Conservation (phyloP, 371 early-diverging fungal species). For the Smittium culicis region DNA sequence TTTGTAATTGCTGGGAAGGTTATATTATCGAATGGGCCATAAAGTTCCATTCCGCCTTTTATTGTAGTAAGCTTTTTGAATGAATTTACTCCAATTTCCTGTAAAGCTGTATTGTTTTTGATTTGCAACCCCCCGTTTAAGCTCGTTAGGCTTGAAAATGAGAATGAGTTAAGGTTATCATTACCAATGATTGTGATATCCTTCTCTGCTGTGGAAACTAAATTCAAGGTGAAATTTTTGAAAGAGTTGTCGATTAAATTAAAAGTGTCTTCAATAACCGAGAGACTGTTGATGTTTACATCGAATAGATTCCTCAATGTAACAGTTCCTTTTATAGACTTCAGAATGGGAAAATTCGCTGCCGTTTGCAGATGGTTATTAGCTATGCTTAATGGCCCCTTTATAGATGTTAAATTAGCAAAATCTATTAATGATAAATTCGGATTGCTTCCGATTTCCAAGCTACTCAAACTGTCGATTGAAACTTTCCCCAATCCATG, state of each 20-base stretch:
- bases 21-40: conserved; percentile 2
- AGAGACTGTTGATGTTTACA: not conserved
- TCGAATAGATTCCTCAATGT: conserved; percentile 3
- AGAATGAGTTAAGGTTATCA: conserved; percentile 5
- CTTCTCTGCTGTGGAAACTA: conserved; percentile 4
- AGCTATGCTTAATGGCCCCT: not conserved
- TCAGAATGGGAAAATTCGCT: conserved; percentile 1
- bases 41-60: not conserved
- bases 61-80: not conserved
- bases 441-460: conserved; percentile 9
- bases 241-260: not conserved
- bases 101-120: conserved; percentile 8
- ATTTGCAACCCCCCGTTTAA: conserved; percentile 7
- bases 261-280: conserved; percentile 5
- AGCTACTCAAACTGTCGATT: not conserved
- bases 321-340: not conserved
- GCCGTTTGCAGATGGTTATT: conserved; percentile 4
- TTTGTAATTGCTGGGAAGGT: conserved; percentile 2
- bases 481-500: not conserved
- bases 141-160: not conserved
- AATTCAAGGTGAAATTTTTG: not conserved
- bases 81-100: not conserved
- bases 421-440: conserved; percentile 9
- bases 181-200: conserved; percentile 10
- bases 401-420: conserved; percentile 4